Percentiles rank a stretch among this genome's conserved stretches.
These are phyloP conservation scores for Backusella macrospora DNA, from an alignment of 192 early-diverging fungal genomes.

Conservation along the genomic window DNA sequence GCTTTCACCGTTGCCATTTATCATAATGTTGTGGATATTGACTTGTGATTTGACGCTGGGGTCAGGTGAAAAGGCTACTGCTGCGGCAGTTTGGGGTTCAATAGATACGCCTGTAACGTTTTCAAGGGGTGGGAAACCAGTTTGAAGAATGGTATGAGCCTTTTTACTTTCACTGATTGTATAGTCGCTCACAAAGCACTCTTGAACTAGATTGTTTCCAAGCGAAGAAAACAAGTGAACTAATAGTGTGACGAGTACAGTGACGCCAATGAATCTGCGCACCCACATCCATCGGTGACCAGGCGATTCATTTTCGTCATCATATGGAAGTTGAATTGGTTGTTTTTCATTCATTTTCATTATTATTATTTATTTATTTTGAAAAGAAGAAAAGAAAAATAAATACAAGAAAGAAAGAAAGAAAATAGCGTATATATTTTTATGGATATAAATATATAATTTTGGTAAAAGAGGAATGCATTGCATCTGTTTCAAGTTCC, in stretches of 20 bases:
- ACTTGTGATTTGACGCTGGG: slow-evolving; percentile 9
- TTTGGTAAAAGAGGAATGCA: slow-evolving; percentile 2
- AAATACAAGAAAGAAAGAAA: background rate
- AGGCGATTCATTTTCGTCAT: background rate
- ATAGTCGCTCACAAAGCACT: background rate
- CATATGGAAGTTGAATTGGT: background rate
- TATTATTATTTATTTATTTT: background rate
- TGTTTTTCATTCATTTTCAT: slow-evolving; percentile 11
- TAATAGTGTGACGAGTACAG: background rate
- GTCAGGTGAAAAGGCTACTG: slow-evolving; percentile 24
- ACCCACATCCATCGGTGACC: slow-evolving; percentile 20
- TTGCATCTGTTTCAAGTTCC: slow-evolving; percentile 13
- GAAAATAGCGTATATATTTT: background rate
- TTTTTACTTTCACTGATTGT: background rate
- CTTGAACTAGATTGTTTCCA: slow-evolving; percentile 5
- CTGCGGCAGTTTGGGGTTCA: slow-evolving; percentile 6
- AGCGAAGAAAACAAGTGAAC: slow-evolving; percentile 4
- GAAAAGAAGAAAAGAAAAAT: background rate
- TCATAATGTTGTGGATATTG: background rate
- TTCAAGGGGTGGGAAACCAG: slow-evolving; percentile 27
- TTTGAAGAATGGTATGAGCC: slow-evolving; percentile 17
- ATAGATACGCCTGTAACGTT: slow-evolving; percentile 21
- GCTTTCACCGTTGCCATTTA: background rate
- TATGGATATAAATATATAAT: background rate
- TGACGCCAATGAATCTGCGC: slow-evolving; percentile 8